Base-by-base conservation (phyloP, 495 filamentous ascomycete genomes). In the Aspergillus heteromorphus region DNA sequence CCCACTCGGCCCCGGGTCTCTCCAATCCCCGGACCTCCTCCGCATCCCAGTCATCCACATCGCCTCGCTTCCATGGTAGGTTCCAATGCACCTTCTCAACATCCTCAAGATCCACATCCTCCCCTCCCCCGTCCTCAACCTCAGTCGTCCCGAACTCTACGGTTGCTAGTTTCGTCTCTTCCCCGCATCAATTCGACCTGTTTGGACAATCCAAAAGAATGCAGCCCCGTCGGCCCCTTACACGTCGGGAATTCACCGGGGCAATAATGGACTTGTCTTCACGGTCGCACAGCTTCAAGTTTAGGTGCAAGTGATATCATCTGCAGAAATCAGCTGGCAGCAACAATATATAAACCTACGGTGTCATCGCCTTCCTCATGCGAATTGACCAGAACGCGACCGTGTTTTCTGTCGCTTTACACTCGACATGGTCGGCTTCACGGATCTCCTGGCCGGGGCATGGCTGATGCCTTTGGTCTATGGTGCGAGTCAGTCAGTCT, bases 391-490 rank as follows among this genome's bases (percentile, higher is more conserved):
- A 34, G 42, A 45, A 34, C 53, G 55, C 21, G 48, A 45, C 50
- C 36, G 20, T 18, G 49, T 27, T 31, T 10, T 19, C 16, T n/a
- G 49, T 11, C 40, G 13, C 48, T 45, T 45, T 11, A 4, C n/a
- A 13, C 29, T 52, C 57, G 47, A 19, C 25, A 71, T 76, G 71
- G 59, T 70, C 58, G 41, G 56, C 42, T 55, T 70, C 29, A 58
- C 49, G 48, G 51, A 61, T 51, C 41, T 73, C 38, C 45, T 68
- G 21, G 59, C 55, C 29, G 52, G 61, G 14, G 53, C 60, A 20
- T 66, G 65, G 55, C 65, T 74, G 19, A 43, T 69, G 16, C 62
- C 65, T 23, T 45, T 56, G n/a, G 66, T 58, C 23, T 66, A 66
- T 49, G 64, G 64, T 5, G 64, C 65, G 27, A 65, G 57, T 38